Percentiles rank a stretch among this genome's conserved stretches.
Evolutionary conservation across 306 rosid genomes (phyloP).

Genomic region (Carpinus viminea): DNA sequence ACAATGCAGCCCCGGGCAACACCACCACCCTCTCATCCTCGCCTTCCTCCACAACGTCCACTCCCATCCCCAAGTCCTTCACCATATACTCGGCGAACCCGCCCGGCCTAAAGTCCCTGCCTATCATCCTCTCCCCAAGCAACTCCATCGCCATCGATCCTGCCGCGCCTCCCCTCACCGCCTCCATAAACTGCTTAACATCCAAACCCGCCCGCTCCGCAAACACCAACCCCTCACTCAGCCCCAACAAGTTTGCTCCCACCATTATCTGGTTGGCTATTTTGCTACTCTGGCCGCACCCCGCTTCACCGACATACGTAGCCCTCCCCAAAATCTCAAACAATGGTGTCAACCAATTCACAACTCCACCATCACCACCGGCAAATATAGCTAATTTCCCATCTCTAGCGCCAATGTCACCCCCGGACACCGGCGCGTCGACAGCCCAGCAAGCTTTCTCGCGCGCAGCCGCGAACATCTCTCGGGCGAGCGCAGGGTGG

Average conservation of each 20-base stretch:
- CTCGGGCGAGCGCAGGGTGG: constrained; percentile 68
- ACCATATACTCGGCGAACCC: constrained; percentile 72
- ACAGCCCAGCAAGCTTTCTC: constrained; percentile 56
- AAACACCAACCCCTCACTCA: constrained; percentile 79
- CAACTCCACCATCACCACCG: constrained; percentile 56
- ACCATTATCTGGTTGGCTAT: constrained; percentile 72
- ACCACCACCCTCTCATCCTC: constrained; percentile 48
- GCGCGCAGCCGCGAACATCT: constrained; percentile 48
- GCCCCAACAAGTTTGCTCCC: constrained; percentile 61
- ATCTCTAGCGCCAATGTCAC: constrained; percentile 80
- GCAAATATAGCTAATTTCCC: constrained; percentile 73
- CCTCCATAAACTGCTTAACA: constrained; percentile 48
- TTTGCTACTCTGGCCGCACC: constrained; percentile 80
- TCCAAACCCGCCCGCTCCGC: constrained; percentile 69
- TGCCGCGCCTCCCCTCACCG: constrained; percentile 59
- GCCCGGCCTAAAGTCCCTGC: constrained; percentile 65
- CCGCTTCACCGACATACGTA: constrained; percentile 59
- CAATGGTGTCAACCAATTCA: constrained; percentile 60
- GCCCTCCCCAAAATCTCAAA: constrained; percentile 52
- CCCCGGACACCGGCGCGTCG: constrained; percentile 87
- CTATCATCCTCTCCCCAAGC: constrained; percentile 69
- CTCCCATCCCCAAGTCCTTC: constrained; percentile 90
- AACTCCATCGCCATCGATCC: constrained; percentile 67
- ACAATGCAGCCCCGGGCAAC: constrained; percentile 75
- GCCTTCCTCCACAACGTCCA: constrained; percentile 52